Percentiles rank a stretch among this genome's conserved stretches.
These are phyloP conservation scores for Colletotrichum euphorbiae DNA, from an alignment of 2,329 filamentous ascomycete species.

Conservation along the genomic window DNA sequence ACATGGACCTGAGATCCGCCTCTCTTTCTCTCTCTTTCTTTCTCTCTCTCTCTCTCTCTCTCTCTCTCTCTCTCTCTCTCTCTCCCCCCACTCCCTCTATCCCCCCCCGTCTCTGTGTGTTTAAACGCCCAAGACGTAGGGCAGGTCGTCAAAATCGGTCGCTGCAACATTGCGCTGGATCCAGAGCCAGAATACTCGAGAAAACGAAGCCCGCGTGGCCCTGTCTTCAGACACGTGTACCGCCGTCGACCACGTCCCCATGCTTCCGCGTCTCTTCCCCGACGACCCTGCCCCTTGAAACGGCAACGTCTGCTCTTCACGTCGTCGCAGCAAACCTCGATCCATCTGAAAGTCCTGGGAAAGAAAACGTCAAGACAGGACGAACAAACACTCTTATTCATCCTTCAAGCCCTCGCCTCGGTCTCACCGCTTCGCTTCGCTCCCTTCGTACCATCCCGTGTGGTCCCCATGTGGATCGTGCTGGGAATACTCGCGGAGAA, in stretches of 20 bases:
- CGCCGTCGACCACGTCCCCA: neutral
- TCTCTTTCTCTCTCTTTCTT: neutral
- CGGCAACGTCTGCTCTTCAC: neutral
- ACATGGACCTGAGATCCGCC: slow-evolving; percentile 1
- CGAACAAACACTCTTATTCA: neutral
- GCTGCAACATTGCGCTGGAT: neutral
- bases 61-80: no score
- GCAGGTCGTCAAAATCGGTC: neutral
- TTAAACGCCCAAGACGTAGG: neutral
- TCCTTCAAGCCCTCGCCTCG: slow-evolving; percentile 4
- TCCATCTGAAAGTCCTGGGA: neutral
- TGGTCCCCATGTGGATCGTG: neutral
- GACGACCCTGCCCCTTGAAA: slow-evolving; percentile 1
- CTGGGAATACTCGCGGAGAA: neutral
- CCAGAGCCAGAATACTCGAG: neutral
- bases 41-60: no score
- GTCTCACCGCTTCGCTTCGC: slow-evolving; percentile 5
- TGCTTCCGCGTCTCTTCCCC: slow-evolving; percentile 20
- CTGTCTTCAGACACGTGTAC: neutral
- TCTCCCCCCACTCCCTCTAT: no score
- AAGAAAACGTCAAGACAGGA: neutral
- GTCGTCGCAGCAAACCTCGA: neutral
- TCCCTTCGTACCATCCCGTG: neutral
- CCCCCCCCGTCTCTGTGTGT: no score
- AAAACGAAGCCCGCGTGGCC: neutral